Evolutionary conservation across 805 yeast genomes (phyloP).

Genomic region (Wickerhamomyces bovis): DNA sequence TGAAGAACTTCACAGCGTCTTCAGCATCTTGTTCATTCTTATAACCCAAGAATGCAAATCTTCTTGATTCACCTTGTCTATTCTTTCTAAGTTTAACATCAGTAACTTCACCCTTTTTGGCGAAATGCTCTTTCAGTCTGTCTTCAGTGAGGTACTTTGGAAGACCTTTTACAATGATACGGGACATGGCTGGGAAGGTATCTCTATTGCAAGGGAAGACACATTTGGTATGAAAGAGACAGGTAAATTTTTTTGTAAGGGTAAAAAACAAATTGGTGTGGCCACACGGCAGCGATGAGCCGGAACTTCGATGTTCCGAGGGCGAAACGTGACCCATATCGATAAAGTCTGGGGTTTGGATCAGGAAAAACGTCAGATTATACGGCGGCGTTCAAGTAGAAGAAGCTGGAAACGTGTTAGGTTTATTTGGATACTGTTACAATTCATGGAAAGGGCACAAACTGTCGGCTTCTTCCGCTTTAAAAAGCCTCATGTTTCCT

Average conservation of each 20-base stretch:
- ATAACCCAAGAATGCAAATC: conserved; percentile 91
- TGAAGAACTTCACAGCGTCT: conserved; percentile 67
- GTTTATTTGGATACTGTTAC: too few species aligned
- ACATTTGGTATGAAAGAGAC: neutral
- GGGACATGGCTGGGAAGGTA: conserved; percentile 47
- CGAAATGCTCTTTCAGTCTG: conserved; percentile 61
- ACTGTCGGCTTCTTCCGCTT: too few species aligned
- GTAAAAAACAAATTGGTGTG: neutral
- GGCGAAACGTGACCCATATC: neutral
- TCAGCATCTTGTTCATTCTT: conserved; percentile 69
- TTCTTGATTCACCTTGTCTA: conserved; percentile 78
- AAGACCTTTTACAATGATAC: conserved; percentile 86
- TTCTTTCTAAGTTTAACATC: conserved; percentile 84
- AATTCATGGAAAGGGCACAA: too few species aligned
- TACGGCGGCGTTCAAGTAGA: too few species aligned
- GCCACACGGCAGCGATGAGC: neutral
- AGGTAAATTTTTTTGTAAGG: neutral
- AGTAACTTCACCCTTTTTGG: conserved; percentile 57
- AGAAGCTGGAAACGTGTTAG: too few species aligned
- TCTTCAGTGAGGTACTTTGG: conserved; percentile 77
- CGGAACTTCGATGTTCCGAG: neutral
- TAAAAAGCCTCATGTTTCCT: too few species aligned
- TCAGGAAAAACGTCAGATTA: too few species aligned
- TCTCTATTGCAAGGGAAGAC: neutral
- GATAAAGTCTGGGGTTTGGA: neutral